A percentile compares a stretch with the other conserved stretches of the same genome.
Conservation (phyloP, 2,329 filamentous ascomycete species). For the Fusarium foetens region DNA sequence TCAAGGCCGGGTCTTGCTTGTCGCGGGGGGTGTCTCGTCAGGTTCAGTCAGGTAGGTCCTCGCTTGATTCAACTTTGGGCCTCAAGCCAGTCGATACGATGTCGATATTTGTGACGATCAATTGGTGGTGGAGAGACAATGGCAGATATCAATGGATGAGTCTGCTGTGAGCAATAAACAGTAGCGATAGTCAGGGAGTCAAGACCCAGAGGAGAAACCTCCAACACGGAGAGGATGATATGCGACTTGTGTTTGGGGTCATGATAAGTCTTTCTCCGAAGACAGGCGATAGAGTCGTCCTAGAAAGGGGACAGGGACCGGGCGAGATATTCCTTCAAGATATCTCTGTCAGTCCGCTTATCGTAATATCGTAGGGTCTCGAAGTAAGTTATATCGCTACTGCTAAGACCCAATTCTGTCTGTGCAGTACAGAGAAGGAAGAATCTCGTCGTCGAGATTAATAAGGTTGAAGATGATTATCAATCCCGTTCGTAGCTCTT, state of each 20-base stretch:
- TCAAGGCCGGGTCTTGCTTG: conserved; percentile 15
- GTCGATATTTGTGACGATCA: conserved; percentile 18
- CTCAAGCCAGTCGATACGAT: conserved; percentile 16
- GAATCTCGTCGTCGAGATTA: conserved; percentile 24
- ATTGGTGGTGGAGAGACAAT: conserved; percentile 7
- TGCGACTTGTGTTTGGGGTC: conserved; percentile 51
- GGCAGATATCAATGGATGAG: conserved; percentile 5
- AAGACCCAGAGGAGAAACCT: conserved; percentile 53
- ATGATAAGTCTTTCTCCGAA: conserved; percentile 50
- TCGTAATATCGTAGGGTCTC: conserved; percentile 5
- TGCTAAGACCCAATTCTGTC: conserved; percentile 21
- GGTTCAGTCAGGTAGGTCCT: conserved; percentile 19
- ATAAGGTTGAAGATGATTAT: conserved; percentile 5
- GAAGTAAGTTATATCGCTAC: conserved; percentile 12
- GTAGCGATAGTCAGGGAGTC: conserved; percentile 51
- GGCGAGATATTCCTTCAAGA: conserved; percentile 14
- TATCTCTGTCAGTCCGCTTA: conserved; percentile 34
- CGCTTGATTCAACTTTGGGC: conserved; percentile 28
- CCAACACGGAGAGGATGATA: conserved; percentile 54
- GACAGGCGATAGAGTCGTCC: conserved; percentile 21
- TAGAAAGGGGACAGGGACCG: conserved; percentile 31
- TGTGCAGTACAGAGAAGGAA: conserved; percentile 4
- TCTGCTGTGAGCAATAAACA: background rate
- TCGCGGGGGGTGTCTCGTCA: conserved; percentile 15
- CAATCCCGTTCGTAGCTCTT: conserved; percentile 13